These are phyloP conservation scores for Lanmaoa pseudosensibilis DNA, from an alignment of 768 basidiomycete species.

Conservation along the genomic window DNA sequence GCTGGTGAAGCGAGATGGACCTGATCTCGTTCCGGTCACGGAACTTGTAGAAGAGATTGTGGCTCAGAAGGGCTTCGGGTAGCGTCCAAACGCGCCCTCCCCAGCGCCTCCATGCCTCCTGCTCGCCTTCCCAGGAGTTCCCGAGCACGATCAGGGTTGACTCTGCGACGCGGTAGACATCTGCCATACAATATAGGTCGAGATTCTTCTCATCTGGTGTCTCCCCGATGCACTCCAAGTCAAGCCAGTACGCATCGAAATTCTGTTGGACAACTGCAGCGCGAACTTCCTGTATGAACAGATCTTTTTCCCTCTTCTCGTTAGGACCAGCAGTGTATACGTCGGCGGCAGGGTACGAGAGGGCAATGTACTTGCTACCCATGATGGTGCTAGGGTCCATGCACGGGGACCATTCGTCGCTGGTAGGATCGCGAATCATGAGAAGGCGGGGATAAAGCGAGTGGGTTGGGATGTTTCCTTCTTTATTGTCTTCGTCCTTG, in stretches of 20 bases:
- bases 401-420: conserved; percentile 6
- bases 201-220: conserved; percentile 14
- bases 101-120: conserved; percentile 9
- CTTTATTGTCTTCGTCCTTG: not conserved
- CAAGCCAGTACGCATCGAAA: conserved; percentile 20
- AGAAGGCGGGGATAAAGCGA: conserved; percentile 16
- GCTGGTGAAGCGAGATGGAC: not conserved
- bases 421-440: not conserved
- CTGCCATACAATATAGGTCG: conserved; percentile 22
- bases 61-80: conserved; percentile 15
- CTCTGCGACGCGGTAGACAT: conserved; percentile 15
- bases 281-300: conserved; percentile 12
- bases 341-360: conserved; percentile 16
- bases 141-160: conserved; percentile 15
- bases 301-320: not conserved
- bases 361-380: conserved; percentile 10
- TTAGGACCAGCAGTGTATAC: conserved; percentile 9
- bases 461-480: conserved; percentile 5
- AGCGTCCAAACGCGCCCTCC: conserved; percentile 20
- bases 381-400: conserved; percentile 4
- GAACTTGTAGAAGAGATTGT: conserved; percentile 6
- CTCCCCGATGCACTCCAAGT: conserved; percentile 19
- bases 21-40: not conserved
- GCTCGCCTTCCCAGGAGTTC: not conserved
- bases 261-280: not conserved